phyloP scores from a whole-genome alignment of 2,329 filamentous ascomycete genomes.

The Hymenoscyphus fraxineus region DNA sequence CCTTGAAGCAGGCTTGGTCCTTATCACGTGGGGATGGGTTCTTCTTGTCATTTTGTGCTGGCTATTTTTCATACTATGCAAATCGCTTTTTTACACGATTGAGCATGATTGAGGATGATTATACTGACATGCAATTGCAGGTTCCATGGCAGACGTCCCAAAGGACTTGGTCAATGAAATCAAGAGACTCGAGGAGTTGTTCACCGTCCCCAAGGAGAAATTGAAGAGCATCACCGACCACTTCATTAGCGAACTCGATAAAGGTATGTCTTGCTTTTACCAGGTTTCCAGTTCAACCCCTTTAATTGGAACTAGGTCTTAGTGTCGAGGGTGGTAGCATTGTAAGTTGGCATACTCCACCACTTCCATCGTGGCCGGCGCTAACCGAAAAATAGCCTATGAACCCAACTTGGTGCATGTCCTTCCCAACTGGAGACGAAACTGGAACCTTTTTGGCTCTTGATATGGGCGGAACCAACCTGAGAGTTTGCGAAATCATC shows the following conservation, averaged over 20 bases:
- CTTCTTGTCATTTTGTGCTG: not conserved
- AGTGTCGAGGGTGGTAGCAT: constrained; percentile 88
- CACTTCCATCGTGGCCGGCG: not conserved
- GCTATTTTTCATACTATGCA: not conserved
- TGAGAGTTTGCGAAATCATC: constrained; percentile 90
- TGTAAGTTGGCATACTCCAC: constrained; percentile 50
- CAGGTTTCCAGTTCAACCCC: not conserved
- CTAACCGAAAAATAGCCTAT: constrained; percentile 64
- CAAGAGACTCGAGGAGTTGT: constrained; percentile 75
- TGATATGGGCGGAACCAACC: constrained; percentile 94
- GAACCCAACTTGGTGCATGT: constrained; percentile 97
- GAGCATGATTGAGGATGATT: not conserved
- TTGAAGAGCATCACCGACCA: constrained; percentile 88
- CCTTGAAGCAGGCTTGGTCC: constrained; percentile 7
- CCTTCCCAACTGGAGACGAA: constrained; percentile 81
- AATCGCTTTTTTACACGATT: not conserved
- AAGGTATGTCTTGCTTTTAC: constrained; percentile 52
- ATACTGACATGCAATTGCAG: constrained; percentile 43
- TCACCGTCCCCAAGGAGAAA: constrained; percentile 72
- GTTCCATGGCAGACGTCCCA: constrained; percentile 87
- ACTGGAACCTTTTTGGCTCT: constrained; percentile 83
- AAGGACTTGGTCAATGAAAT: constrained; percentile 80
- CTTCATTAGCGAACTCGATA: constrained; percentile 82
- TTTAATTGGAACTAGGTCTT: constrained; percentile 53
- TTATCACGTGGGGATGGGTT: constrained; percentile 3